Evolutionary conservation across 1,139 yeast species (phyloP).

Genomic region (Lodderomyces metapsilosis): DNA sequence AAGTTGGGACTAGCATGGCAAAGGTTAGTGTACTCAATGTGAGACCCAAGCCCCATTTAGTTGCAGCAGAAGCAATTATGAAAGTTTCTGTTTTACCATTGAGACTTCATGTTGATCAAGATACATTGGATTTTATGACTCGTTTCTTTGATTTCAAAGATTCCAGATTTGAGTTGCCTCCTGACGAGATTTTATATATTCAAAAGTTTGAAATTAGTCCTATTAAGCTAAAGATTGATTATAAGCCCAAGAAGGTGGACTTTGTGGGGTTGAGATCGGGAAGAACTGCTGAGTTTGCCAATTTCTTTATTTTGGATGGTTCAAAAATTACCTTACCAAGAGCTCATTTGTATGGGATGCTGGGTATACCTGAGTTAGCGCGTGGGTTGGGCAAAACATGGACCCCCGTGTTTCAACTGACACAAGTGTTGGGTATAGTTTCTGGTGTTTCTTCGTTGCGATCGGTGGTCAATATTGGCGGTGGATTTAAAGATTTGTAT

Average conservation of each 20-base stretch:
- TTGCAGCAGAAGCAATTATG: slow-evolving; percentile 68
- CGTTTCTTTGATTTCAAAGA: slow-evolving; percentile 83
- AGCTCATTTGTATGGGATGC: slow-evolving; percentile 67
- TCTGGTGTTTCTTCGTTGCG: slow-evolving; percentile 83
- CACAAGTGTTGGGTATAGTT: slow-evolving; percentile 75
- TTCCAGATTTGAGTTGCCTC: slow-evolving; percentile 57
- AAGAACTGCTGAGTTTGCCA: slow-evolving; percentile 80
- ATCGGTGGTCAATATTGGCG: slow-evolving; percentile 74
- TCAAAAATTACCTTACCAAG: slow-evolving; percentile 66
- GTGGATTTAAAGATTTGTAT: slow-evolving; percentile 72
- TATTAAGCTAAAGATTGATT: slow-evolving; percentile 72
- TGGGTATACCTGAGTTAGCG: slow-evolving; percentile 66
- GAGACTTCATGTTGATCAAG: slow-evolving; percentile 87
- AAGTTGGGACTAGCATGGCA: slow-evolving; percentile 67
- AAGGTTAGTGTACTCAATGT: slow-evolving; percentile 54
- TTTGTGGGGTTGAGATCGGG: slow-evolving; percentile 84
- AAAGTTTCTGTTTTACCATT: slow-evolving; percentile 65
- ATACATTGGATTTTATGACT: slow-evolving; percentile 78
- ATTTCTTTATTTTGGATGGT: slow-evolving; percentile 84
- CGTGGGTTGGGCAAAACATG: slow-evolving; percentile 61
- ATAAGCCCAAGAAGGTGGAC: slow-evolving; percentile 87
- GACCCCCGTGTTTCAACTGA: slow-evolving; percentile 81
- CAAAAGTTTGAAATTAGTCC: slow-evolving; percentile 67
- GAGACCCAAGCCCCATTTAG: slow-evolving; percentile 62
- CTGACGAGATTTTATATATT: slow-evolving; percentile 61